Evolutionary conservation across 768 basidiomycete genomes (phyloP).

Genomic region (Mycena albidolilacea): DNA sequence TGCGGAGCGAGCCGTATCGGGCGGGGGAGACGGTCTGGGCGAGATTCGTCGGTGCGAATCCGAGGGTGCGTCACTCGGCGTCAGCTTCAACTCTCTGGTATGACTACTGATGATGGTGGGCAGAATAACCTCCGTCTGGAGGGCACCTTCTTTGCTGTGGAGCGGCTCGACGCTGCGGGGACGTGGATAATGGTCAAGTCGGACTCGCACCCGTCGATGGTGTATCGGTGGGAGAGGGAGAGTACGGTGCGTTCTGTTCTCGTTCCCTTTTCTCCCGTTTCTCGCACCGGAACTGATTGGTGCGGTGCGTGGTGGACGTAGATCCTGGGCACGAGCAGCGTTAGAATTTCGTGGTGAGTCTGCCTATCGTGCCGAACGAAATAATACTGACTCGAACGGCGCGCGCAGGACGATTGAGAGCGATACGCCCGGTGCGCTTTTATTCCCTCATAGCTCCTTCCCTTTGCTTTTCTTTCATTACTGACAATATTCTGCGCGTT

Average conservation of each 20-base stretch:
- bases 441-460: not conserved
- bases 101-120: too few relatives aligned
- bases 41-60: too few relatives aligned
- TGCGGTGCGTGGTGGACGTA: not conserved
- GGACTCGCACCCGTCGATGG: too few relatives aligned
- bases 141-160: too few relatives aligned
- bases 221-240: conserved; percentile 8
- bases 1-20: too few relatives aligned
- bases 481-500: not conserved
- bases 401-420: not conserved
- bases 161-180: too few relatives aligned
- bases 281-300: not conserved
- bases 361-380: not conserved
- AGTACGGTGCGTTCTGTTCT: conserved; percentile 5
- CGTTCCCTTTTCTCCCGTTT: not conserved
- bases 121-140: too few relatives aligned
- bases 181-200: too few relatives aligned
- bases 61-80: too few relatives aligned
- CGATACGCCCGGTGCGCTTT: not conserved
- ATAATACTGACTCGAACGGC: not conserved
- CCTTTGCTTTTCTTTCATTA: conserved; percentile 5
- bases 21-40: too few relatives aligned
- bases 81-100: too few relatives aligned
- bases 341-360: conserved; percentile 3
- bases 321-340: conserved; percentile 7